phyloP scores from a whole-genome alignment of 1,139 yeast genomes.

The Insectozyma bohioensis region DNA sequence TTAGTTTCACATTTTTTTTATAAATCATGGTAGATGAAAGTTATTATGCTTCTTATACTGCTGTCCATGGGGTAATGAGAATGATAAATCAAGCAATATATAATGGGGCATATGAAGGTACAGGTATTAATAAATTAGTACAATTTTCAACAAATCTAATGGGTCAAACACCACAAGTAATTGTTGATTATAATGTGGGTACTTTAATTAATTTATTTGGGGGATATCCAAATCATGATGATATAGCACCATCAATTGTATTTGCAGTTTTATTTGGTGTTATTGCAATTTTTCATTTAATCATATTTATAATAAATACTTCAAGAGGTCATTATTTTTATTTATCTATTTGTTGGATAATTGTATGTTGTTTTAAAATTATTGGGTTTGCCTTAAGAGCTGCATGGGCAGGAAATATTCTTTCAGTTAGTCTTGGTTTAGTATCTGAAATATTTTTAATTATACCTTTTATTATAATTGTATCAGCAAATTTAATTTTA shows the following conservation, averaged over 20 bases:
- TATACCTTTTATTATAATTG: constrained; percentile 33
- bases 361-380: constrained; percentile 28
- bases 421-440: constrained; percentile 27
- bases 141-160: constrained; percentile 20
- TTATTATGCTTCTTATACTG: too few species aligned
- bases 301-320: constrained; percentile 29
- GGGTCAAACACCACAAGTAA: constrained; percentile 23
- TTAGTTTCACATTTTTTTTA: too few species aligned
- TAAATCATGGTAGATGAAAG: too few species aligned
- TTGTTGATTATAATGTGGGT: constrained; percentile 20
- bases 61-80: constrained; percentile 20
- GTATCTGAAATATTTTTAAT: constrained; percentile 35
- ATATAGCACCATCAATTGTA: constrained; percentile 31
- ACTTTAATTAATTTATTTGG: constrained; percentile 39
- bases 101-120: constrained; percentile 9
- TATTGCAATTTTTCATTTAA: constrained; percentile 25
- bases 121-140: constrained; percentile 14
- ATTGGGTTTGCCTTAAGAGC: constrained; percentile 34
- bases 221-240: constrained; percentile 29
- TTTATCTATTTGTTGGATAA: constrained; percentile 32
- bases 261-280: constrained; percentile 32
- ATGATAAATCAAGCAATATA: constrained; percentile 14
- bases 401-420: constrained; percentile 28
- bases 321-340: constrained; percentile 38
- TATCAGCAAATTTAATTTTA: constrained; percentile 38